Evolutionary conservation across 1,139 yeast species (phyloP).

Genomic region (Suzukiozyma palmioleophila): DNA sequence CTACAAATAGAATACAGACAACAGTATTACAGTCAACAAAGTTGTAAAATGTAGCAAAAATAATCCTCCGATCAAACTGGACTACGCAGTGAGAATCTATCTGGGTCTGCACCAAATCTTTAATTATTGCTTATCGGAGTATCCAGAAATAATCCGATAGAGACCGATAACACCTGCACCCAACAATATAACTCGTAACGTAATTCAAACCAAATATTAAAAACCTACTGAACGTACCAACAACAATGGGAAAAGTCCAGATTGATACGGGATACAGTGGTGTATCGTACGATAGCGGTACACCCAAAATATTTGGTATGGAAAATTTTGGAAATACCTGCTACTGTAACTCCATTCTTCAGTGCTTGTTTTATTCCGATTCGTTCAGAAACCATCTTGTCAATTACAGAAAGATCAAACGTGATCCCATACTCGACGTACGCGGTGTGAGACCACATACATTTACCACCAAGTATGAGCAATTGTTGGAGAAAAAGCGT

Average conservation of each 20-base stretch:
- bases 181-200: no score
- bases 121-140: no score
- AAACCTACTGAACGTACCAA: no score
- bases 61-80: no score
- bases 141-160: no score
- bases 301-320: conserved; percentile 79
- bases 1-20: no score
- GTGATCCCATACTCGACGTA: conserved; percentile 35
- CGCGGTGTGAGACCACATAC: conserved; percentile 43
- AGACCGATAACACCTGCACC: no score
- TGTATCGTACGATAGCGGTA: conserved; percentile 49
- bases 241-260: neutral
- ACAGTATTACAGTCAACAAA: no score
- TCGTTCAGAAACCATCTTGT: conserved; percentile 59
- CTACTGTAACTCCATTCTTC: conserved; percentile 88
- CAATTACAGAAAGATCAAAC: conserved; percentile 27
- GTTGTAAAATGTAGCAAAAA: no score
- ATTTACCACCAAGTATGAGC: conserved; percentile 45
- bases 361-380: conserved; percentile 75
- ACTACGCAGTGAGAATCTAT: no score
- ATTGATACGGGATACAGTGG: neutral
- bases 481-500: conserved; percentile 32
- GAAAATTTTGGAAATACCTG: conserved; percentile 96
- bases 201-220: no score
- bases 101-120: no score